phyloP scores from a whole-genome alignment of 139 green algal genomes.

The Micractinium sp. region DNA sequence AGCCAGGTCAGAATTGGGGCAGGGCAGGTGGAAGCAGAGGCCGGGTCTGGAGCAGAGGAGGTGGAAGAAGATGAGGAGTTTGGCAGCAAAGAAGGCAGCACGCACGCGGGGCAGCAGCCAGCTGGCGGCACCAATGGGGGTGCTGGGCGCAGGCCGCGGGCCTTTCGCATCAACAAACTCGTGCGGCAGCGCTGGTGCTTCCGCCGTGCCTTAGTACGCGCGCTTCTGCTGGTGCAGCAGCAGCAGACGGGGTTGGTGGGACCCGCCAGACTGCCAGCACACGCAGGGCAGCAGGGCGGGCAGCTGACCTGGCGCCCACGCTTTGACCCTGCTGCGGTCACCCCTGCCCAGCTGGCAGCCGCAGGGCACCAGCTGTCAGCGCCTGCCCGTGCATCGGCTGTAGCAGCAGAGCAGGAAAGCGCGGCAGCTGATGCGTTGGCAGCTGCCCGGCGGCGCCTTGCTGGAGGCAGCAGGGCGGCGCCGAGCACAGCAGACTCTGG shows the following conservation, averaged over 20 bases:
- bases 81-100: background rate
- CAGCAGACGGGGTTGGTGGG: conserved; percentile 12
- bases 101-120: background rate
- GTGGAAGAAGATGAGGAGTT: background rate
- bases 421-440: conserved; percentile 3
- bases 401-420: background rate
- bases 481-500: background rate
- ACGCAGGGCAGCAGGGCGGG: background rate
- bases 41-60: conserved; percentile 23
- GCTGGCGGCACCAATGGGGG: background rate
- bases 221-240: conserved; percentile 33
- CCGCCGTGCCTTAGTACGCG: conserved; percentile 42
- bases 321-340: conserved; percentile 16
- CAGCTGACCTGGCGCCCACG: background rate
- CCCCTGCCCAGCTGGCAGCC: background rate
- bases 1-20: background rate
- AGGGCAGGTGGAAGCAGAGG: background rate
- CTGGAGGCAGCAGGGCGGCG: background rate
- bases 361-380: background rate
- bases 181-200: conserved; percentile 52
- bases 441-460: background rate
- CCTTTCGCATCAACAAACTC: conserved; percentile 15
- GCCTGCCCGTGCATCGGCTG: background rate
- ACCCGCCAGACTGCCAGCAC: background rate
- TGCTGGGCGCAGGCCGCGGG: conserved; percentile 15